Evolutionary conservation across 1,284 basidiomycete genomes (phyloP).

Genomic region (Sanguinoderma infundibulare): DNA sequence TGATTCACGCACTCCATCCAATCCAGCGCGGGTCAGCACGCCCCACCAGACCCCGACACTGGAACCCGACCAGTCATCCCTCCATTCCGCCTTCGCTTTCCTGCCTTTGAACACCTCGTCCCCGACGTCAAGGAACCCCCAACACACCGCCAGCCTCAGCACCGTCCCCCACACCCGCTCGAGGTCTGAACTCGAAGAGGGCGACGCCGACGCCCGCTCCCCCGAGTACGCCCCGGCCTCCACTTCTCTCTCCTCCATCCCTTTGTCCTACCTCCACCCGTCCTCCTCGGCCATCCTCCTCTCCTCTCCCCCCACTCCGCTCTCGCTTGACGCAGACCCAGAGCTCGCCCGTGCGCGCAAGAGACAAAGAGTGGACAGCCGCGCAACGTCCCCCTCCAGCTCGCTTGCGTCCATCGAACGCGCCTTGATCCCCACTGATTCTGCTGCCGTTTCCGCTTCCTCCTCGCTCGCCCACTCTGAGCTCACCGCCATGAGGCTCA

Average conservation of each 20-base stretch:
- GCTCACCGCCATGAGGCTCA: conserved; percentile 54
- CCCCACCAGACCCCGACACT: conserved; percentile 47
- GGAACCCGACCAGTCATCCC: conserved; percentile 43
- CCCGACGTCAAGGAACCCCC: conserved; percentile 23
- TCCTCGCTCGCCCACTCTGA: conserved; percentile 7
- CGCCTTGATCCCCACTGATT: conserved; percentile 33
- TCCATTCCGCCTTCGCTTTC: conserved; percentile 33
- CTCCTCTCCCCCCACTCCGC: conserved; percentile 21
- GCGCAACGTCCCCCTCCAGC: conserved; percentile 33
- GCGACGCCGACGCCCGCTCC: conserved; percentile 39
- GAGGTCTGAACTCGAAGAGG: conserved; percentile 65
- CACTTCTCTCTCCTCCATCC: conserved; percentile 20
- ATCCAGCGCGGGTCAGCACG: conserved; percentile 57
- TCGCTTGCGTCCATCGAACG: conserved; percentile 36
- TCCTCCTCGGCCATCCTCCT: conserved; percentile 27
- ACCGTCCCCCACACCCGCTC: conserved; percentile 67
- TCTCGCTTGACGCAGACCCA: conserved; percentile 15
- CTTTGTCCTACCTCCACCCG: conserved; percentile 33
- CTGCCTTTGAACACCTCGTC: conserved; percentile 31
- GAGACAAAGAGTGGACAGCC: conserved; percentile 65
- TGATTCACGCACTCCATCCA: conserved; percentile 66
- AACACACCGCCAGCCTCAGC: conserved; percentile 37
- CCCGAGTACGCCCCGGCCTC: conserved; percentile 31
- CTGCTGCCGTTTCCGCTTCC: conserved; percentile 18
- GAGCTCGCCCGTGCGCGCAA: conserved; percentile 44